These are phyloP conservation scores for Synchytrium microbalum DNA, from an alignment of 371 early-diverging fungal species.

Conservation along the genomic window DNA sequence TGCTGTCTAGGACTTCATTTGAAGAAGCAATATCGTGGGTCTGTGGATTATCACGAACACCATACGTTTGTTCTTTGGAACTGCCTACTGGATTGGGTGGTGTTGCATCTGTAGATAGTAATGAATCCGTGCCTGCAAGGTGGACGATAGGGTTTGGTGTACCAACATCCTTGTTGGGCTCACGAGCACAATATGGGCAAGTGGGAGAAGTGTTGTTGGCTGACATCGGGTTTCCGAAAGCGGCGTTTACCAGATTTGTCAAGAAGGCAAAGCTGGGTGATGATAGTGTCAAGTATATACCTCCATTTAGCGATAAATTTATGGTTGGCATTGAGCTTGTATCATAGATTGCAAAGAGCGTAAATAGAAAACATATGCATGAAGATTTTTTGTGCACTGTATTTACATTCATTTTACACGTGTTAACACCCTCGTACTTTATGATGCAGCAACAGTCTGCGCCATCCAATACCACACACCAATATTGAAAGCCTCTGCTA, in stretches of 20 bases:
- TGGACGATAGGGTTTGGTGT: conserved; percentile 76
- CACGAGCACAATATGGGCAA: conserved; percentile 30
- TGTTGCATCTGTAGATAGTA: background rate
- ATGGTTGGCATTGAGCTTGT: conserved; percentile 50
- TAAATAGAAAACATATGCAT: too few species aligned
- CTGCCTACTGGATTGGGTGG: background rate
- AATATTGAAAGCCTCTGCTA: background rate
- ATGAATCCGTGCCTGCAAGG: conserved; percentile 23
- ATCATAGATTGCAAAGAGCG: background rate
- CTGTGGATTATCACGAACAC: background rate
- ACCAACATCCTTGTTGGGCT: conserved; percentile 53
- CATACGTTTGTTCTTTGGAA: background rate
- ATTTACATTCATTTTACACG: too few species aligned
- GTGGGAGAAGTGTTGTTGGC: conserved; percentile 68
- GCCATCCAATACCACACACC: background rate
- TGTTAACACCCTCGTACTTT: too few species aligned
- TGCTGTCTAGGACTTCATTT: conserved; percentile 1
- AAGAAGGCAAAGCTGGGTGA: conserved; percentile 4
- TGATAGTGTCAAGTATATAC: conserved; percentile 13
- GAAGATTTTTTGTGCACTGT: too few species aligned
- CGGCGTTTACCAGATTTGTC: conserved; percentile 45
- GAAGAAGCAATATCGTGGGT: background rate
- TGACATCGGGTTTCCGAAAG: conserved; percentile 66
- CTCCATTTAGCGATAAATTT: conserved; percentile 67
- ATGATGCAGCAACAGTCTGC: too few species aligned